phyloP scores from a whole-genome alignment of 345 rosid genomes.

The Euclidium syriacum region DNA sequence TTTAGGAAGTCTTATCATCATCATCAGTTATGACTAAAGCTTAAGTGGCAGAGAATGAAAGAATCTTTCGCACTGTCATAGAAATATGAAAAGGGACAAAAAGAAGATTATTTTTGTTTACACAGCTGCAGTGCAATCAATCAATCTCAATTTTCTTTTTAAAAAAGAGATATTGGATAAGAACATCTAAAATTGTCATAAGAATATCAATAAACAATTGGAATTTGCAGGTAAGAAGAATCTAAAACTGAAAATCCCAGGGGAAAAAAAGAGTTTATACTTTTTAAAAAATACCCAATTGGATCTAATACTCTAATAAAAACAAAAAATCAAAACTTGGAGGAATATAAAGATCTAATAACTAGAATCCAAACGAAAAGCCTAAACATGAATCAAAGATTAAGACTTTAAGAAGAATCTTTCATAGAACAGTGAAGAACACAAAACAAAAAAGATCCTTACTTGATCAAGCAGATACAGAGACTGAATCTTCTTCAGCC shows the following conservation, averaged over 20 bases:
- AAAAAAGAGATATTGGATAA: background rate
- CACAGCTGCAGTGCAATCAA: constrained; percentile 37
- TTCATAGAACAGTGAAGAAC: constrained; percentile 4
- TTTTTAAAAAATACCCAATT: constrained; percentile 6
- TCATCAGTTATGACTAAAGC: constrained; percentile 20
- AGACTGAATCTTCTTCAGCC: constrained; percentile 22
- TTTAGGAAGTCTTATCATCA: background rate
- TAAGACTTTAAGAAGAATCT: constrained; percentile 12
- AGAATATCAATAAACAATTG: constrained; percentile 25
- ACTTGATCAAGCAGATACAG: constrained; percentile 21
- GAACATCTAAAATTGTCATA: background rate
- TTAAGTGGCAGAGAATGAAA: constrained; percentile 26
- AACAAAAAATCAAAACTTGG: background rate
- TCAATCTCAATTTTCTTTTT: background rate
- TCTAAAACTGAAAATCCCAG: constrained; percentile 14
- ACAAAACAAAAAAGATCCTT: constrained; percentile 1
- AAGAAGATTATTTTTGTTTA: constrained; percentile 30
- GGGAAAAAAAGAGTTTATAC: background rate
- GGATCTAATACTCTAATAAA: constrained; percentile 6
- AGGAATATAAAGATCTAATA: constrained; percentile 25
- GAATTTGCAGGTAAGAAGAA: constrained; percentile 25
- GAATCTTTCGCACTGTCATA: constrained; percentile 36
- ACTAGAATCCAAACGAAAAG: constrained; percentile 20
- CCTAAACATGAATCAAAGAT: constrained; percentile 16
- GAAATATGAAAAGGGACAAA: constrained; percentile 34